Percentiles rank a stretch among this genome's conserved stretches.
Conservation (phyloP, 345 rosid species). For the Stellera chamaejasme region DNA sequence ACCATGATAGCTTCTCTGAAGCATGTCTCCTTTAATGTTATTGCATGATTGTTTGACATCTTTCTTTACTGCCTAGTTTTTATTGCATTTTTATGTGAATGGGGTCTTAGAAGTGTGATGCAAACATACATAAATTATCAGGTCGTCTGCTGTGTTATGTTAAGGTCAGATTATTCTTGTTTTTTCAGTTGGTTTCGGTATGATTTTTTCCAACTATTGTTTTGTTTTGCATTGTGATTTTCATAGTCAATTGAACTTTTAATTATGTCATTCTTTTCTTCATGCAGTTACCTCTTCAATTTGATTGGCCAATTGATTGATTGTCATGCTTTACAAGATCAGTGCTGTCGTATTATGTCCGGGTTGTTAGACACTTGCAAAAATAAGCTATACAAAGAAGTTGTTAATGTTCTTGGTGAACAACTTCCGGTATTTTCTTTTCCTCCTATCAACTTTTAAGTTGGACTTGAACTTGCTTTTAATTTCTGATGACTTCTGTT, state of each 20-base stretch:
- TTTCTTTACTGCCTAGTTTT: too few relatives aligned
- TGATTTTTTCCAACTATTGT: neutral
- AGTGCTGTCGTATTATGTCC: conserved; percentile 70
- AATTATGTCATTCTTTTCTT: conserved; percentile 17
- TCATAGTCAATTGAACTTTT: conserved; percentile 1
- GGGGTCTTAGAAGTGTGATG: too few relatives aligned
- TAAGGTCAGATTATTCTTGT: too few relatives aligned
- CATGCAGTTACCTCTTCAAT: conserved; percentile 75
- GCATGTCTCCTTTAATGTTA: too few relatives aligned
- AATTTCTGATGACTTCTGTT: neutral
- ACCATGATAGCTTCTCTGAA: too few relatives aligned
- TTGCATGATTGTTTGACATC: too few relatives aligned
- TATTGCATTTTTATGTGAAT: too few relatives aligned
- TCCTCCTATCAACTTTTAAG: neutral
- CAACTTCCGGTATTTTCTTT: conserved; percentile 68
- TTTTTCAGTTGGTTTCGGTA: too few relatives aligned
- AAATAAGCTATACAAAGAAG: conserved; percentile 53
- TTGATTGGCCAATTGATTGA: conserved; percentile 77
- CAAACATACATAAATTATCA: too few relatives aligned
- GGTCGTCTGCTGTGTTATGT: too few relatives aligned
- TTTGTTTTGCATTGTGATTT: neutral
- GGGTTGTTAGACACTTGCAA: conserved; percentile 47
- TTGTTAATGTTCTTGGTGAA: conserved; percentile 66
- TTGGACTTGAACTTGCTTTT: neutral
- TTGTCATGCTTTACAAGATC: conserved; percentile 64